A percentile compares a stretch with the other conserved stretches of the same genome.
Evolutionary conservation across 108 stramenopile species (phyloP).

Genomic region (Skeletonema marinoi): DNA sequence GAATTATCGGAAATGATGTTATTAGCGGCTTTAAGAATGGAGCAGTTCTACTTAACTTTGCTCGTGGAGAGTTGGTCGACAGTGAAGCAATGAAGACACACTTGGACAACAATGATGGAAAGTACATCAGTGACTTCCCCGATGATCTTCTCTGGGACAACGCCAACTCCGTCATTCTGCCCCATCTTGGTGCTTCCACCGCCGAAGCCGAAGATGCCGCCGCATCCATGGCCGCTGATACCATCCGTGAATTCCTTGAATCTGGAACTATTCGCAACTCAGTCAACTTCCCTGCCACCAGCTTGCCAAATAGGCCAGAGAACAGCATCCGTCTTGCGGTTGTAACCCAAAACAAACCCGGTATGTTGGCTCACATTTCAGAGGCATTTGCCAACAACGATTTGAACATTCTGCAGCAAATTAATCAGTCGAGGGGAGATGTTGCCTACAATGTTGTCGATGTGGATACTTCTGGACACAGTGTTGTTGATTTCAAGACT

Average conservation of each 20-base stretch:
- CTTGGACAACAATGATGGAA: slow-evolving; percentile 78
- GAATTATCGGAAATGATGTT: slow-evolving; percentile 82
- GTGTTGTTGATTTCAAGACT: slow-evolving; percentile 71
- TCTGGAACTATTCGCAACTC: slow-evolving; percentile 84
- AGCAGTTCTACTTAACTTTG: slow-evolving; percentile 92
- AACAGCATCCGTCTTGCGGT: slow-evolving; percentile 81
- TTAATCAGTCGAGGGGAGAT: slow-evolving; percentile 85
- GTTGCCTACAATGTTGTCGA: slow-evolving; percentile 94
- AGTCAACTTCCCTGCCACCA: slow-evolving; percentile 90
- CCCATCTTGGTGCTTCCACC: slow-evolving; percentile 96
- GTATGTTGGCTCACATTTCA: slow-evolving; percentile 86
- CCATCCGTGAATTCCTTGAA: slow-evolving; percentile 87
- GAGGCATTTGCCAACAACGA: slow-evolving; percentile 72
- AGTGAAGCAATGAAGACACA: slow-evolving; percentile 88
- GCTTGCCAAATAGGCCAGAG: slow-evolving; percentile 63
- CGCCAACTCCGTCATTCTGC: slow-evolving; percentile 86
- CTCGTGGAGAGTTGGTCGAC: slow-evolving; percentile 94
- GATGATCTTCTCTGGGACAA: slow-evolving; percentile 89
- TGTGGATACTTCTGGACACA: slow-evolving; percentile 68
- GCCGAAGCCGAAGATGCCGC: slow-evolving; percentile 96
- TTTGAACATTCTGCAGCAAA: slow-evolving; percentile 92
- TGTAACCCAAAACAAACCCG: slow-evolving; percentile 90
- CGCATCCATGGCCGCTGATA: slow-evolving; percentile 90
- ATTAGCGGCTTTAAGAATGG: slow-evolving; percentile 78
- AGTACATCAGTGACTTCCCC: slow-evolving; percentile 88